Base-by-base conservation (phyloP, 495 filamentous ascomycete genomes). In the Lasiosphaeria hispida region DNA sequence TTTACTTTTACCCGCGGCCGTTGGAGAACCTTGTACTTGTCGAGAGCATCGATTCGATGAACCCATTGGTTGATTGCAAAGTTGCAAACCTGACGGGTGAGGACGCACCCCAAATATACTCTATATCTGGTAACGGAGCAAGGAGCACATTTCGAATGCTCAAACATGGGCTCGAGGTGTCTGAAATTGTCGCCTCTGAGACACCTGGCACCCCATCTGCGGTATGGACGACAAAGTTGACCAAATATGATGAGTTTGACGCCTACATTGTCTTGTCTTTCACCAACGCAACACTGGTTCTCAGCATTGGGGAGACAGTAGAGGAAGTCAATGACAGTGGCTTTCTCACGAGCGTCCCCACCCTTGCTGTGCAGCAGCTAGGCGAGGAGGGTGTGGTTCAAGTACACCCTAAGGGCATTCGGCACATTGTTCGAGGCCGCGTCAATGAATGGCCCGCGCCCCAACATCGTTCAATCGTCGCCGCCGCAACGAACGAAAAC, bases 101-200 rank as follows among this genome's bases (percentile, higher is more conserved):
- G 59, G 95, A 97, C 66, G 92, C 93, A 1, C 94, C 94, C 10
- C 95, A 99, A 69, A 96, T 99, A 38, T 97, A 96, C 74, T 85
- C 91, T 0, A 80, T 97, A 13, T 94, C 88, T 67, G 94, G 94
- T 4, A 88, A 87, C 35, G 90, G 94, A 8, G 90, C 91, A 51
- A 80, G 89, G 57, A 97, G 93, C 67, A 87, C 85, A 17, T 96
- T 99, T 72, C 83, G 92, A 53, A 96, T 87, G 36, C 75, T 97
- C 14, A 95, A 94, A 65, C 91, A 99, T 70, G 93, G 93, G 0
- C 77, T 99, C 4, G 88, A 95, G 63, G 92, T 96, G 10, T 88
- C 88, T 2, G 94, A 99, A 63, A 94, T 97, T 48, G 91, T 97
- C 2, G 90, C 92, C 57, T 96, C 91, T 0, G 88, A 93, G 65